phyloP scores from a whole-genome alignment of 1,284 basidiomycete genomes.

The Anthracocystis walkeri region DNA sequence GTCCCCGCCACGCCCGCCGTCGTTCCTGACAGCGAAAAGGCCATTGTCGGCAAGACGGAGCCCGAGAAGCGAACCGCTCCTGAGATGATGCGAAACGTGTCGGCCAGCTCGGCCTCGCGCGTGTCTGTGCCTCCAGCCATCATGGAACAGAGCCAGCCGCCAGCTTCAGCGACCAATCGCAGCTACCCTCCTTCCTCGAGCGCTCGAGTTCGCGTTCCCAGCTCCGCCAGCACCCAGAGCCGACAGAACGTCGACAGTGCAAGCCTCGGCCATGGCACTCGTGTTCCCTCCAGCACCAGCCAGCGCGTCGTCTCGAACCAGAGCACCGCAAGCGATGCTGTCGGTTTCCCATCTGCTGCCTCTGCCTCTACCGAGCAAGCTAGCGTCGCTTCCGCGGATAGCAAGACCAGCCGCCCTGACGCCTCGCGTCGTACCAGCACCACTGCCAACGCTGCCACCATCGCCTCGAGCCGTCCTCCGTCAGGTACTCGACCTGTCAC shows the following conservation, averaged over 20 bases:
- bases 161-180: conserved; percentile 2
- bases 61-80: conserved; percentile 7
- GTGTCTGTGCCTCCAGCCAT: conserved; percentile 42
- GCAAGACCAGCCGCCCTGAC: conserved; percentile 9
- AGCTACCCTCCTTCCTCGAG: conserved; percentile 9
- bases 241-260: conserved; percentile 9
- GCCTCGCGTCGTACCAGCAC: conserved; percentile 6
- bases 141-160: conserved; percentile 27
- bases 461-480: conserved; percentile 18
- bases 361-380: conserved; percentile 17
- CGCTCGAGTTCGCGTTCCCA: conserved; percentile 24
- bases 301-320: conserved; percentile 33
- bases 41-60: conserved; percentile 22
- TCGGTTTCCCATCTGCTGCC: conserved; percentile 36
- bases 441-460: conserved; percentile 7
- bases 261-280: conserved; percentile 3
- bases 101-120: conserved; percentile 37
- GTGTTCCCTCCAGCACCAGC: conserved; percentile 16
- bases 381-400: conserved; percentile 6
- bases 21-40: conserved; percentile 38
- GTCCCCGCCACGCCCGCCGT: conserved; percentile 29
- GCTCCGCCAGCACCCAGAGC: conserved; percentile 24
- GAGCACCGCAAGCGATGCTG: conserved; percentile 24
- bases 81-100: conserved; percentile 46
- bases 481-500: conserved; percentile 16